Conservation (phyloP, 1,284 basidiomycete genomes). For the Laetiporus sulphureus region DNA sequence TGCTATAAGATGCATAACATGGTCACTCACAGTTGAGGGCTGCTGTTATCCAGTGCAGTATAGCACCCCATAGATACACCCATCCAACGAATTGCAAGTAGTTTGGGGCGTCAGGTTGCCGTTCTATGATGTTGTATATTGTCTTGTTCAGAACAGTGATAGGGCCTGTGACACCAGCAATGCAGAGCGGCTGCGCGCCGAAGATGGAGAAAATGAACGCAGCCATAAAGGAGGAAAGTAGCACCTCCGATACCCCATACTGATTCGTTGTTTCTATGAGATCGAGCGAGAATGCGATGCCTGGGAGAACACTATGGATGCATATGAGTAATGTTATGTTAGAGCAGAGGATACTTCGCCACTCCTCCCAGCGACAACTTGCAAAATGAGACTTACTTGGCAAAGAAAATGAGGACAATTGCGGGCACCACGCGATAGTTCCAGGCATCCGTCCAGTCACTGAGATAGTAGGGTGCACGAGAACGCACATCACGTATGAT, state of each 20-base stretch:
- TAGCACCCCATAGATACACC: conserved; percentile 92
- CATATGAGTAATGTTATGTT: background rate
- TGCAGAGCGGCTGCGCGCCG: conserved; percentile 87
- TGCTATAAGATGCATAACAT: background rate
- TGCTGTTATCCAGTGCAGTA: conserved; percentile 87
- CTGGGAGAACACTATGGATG: conserved; percentile 66
- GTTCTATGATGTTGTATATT: conserved; percentile 73
- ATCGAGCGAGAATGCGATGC: conserved; percentile 90
- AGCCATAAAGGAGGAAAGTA: conserved; percentile 79
- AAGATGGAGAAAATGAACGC: conserved; percentile 89
- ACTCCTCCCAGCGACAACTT: background rate
- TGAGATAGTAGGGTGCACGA: conserved; percentile 75
- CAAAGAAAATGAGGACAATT: conserved; percentile 72
- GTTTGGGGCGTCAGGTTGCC: conserved; percentile 50
- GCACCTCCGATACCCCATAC: conserved; percentile 88
- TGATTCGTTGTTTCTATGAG: conserved; percentile 87
- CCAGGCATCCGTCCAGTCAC: conserved; percentile 87
- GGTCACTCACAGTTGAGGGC: conserved; percentile 65
- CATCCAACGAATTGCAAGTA: conserved; percentile 89
- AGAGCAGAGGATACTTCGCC: conserved; percentile 1
- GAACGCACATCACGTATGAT: conserved; percentile 75
- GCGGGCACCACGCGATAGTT: conserved; percentile 80
- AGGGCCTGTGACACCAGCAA: conserved; percentile 90
- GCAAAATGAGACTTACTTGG: conserved; percentile 47
- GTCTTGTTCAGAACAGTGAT: conserved; percentile 92